phyloP scores from a whole-genome alignment of 2,329 filamentous ascomycete species.

The Fusarium palustre region DNA sequence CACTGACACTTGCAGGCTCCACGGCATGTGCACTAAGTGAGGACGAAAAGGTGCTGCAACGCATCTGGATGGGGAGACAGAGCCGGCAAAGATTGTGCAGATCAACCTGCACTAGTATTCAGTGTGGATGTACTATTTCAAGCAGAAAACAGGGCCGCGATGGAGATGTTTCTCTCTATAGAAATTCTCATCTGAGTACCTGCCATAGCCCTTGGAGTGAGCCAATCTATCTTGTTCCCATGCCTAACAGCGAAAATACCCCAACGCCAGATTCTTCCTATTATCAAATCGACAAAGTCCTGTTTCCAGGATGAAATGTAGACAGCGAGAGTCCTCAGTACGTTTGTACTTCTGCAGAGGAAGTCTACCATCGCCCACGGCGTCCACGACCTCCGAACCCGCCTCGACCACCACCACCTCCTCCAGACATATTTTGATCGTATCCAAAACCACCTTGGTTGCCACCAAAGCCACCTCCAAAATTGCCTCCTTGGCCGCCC shows the following conservation, averaged over 20 bases:
- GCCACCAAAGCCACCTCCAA: constrained; percentile 65
- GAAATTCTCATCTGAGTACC: constrained; percentile 13
- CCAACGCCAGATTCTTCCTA: constrained; percentile 45
- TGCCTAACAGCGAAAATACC: constrained; percentile 39
- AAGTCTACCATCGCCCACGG: constrained; percentile 42
- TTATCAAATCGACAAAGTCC: constrained; percentile 40
- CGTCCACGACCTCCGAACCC: constrained; percentile 49
- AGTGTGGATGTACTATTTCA: background rate
- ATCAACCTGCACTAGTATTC: constrained; percentile 12
- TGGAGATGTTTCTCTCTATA: constrained; percentile 13
- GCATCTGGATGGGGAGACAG: constrained; percentile 35
- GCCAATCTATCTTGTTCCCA: constrained; percentile 39
- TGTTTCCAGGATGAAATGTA: background rate
- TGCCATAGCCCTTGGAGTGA: constrained; percentile 22
- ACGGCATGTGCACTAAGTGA: constrained; percentile 32
- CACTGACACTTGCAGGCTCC: constrained; percentile 24
- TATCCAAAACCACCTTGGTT: constrained; percentile 65
- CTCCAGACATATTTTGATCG: constrained; percentile 60
- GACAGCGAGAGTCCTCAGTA: background rate
- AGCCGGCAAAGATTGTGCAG: constrained; percentile 38
- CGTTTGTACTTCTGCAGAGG: too few relatives aligned
- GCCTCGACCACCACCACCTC: constrained; percentile 52
- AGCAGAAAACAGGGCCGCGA: constrained; percentile 1
- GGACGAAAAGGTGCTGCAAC: constrained; percentile 16
- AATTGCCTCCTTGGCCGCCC: constrained; percentile 64